These are phyloP conservation scores for Saxophila tyrrhenica DNA, from an alignment of 495 filamentous ascomycete species.

Conservation along the genomic window DNA sequence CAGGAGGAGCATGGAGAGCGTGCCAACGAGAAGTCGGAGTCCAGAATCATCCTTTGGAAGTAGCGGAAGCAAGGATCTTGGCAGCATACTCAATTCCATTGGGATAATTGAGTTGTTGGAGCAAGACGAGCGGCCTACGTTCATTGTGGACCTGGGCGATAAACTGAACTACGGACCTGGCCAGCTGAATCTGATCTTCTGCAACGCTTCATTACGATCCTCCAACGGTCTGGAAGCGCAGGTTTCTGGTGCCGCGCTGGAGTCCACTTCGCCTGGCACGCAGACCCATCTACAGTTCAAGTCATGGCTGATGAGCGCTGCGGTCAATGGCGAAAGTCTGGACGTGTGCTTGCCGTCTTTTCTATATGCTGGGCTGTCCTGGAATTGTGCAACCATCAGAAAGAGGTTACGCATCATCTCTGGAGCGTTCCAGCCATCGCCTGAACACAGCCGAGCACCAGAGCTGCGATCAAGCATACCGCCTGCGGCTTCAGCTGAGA, in stretches of 20 bases:
- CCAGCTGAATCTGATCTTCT: slow-evolving; percentile 44
- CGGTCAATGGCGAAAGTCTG: slow-evolving; percentile 35
- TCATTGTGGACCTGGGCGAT: slow-evolving; percentile 52
- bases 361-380: slow-evolving; percentile 45
- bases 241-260: slow-evolving; percentile 28
- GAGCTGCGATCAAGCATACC: background rate
- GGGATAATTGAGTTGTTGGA: slow-evolving; percentile 55
- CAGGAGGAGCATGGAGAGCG: slow-evolving; percentile 26
- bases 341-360: slow-evolving; percentile 39
- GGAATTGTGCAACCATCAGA: slow-evolving; percentile 52
- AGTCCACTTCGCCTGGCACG: slow-evolving; percentile 27
- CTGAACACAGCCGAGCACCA: background rate
- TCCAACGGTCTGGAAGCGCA: slow-evolving; percentile 37
- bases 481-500: background rate
- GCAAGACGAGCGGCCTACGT: slow-evolving; percentile 54
- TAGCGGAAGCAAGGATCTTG: slow-evolving; percentile 1
- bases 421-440: slow-evolving; percentile 25
- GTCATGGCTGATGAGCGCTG: slow-evolving; percentile 46
- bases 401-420: slow-evolving; percentile 53
- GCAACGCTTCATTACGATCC: slow-evolving; percentile 46
- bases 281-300: slow-evolving; percentile 40
- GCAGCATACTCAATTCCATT: slow-evolving; percentile 43
- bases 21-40: slow-evolving; percentile 20
- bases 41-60: background rate
- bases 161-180: slow-evolving; percentile 39